Evolutionary conservation across 164 flowering plant genomes (phyloP).

Genomic region (Stephania yunnanensis): DNA sequence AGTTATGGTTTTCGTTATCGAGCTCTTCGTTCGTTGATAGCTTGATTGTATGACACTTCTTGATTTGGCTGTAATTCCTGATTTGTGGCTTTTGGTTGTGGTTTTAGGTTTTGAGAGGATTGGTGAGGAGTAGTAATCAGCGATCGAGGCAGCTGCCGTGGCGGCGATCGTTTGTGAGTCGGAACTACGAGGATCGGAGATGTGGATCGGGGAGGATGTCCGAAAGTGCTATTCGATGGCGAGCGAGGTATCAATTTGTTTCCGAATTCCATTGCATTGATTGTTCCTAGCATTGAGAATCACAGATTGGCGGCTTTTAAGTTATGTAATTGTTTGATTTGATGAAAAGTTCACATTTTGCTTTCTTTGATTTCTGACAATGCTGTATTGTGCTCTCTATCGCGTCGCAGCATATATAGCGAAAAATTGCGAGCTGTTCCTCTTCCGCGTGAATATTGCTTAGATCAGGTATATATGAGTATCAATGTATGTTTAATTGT

Average conservation of each 20-base stretch:
- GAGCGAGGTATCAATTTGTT: slow-evolving; percentile 39
- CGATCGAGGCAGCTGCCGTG: slow-evolving; percentile 45
- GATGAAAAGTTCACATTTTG: not conserved
- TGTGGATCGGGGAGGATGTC: slow-evolving; percentile 23
- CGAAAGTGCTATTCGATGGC: slow-evolving; percentile 52
- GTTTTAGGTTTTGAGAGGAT: slow-evolving; percentile 25
- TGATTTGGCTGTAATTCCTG: not conserved
- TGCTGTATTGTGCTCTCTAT: not conserved
- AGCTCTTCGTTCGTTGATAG: not conserved
- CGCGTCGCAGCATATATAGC: slow-evolving; percentile 37
- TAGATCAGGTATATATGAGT: slow-evolving; percentile 13
- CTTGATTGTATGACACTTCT: not conserved
- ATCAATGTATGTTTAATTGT: too few species aligned
- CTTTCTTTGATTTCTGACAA: not conserved
- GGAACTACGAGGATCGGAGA: slow-evolving; percentile 2
- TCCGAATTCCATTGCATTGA: not conserved
- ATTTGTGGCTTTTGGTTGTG: not conserved
- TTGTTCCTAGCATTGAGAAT: too few species aligned
- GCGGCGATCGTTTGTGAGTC: slow-evolving; percentile 47
- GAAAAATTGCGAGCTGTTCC: slow-evolving; percentile 41
- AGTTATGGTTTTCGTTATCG: not conserved
- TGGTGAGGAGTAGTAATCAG: slow-evolving; percentile 13
- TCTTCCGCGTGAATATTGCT: slow-evolving; percentile 15
- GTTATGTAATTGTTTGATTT: too few species aligned
- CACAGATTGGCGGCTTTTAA: too few species aligned